Conservation (phyloP, 2,329 filamentous ascomycete species). For the Coniochaeta ligniaria region DNA sequence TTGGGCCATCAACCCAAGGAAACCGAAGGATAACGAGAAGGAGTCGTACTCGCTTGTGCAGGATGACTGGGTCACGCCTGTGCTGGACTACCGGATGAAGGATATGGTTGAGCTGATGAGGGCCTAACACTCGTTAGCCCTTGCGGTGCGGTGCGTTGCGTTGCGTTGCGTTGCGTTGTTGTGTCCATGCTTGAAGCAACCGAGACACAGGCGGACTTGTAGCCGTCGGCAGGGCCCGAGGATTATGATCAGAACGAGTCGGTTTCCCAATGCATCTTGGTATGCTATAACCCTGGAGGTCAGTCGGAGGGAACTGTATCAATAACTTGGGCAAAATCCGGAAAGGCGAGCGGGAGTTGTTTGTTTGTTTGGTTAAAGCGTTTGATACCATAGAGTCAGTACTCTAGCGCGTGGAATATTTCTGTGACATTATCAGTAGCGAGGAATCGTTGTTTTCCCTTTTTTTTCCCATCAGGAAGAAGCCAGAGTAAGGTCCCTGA, state of each 20-base stretch:
- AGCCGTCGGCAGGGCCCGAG: too few species aligned
- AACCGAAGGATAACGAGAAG: constrained; percentile 46
- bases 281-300: too few species aligned
- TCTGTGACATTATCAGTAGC: background rate
- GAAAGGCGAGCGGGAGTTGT: background rate
- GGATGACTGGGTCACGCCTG: constrained; percentile 57
- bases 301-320: background rate
- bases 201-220: too few species aligned
- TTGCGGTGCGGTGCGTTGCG: too few species aligned
- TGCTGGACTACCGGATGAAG: constrained; percentile 55
- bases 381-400: background rate
- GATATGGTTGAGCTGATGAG: constrained; percentile 51
- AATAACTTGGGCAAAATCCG: background rate
- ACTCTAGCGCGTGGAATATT: background rate
- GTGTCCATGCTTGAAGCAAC: too few species aligned
- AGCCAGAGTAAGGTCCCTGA: too few species aligned
- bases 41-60: constrained; percentile 56
- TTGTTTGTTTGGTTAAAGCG: background rate
- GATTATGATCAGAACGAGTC: background rate
- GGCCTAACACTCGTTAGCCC: constrained; percentile 8
- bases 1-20: constrained; percentile 63
- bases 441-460: background rate
- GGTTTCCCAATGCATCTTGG: background rate
- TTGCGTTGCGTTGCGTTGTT: too few species aligned
- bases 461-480: too few species aligned